A percentile compares a stretch with the other conserved stretches of the same genome.
Conservation (phyloP, 352 stramenopile species). For the Phytophthora ramorum region DNA sequence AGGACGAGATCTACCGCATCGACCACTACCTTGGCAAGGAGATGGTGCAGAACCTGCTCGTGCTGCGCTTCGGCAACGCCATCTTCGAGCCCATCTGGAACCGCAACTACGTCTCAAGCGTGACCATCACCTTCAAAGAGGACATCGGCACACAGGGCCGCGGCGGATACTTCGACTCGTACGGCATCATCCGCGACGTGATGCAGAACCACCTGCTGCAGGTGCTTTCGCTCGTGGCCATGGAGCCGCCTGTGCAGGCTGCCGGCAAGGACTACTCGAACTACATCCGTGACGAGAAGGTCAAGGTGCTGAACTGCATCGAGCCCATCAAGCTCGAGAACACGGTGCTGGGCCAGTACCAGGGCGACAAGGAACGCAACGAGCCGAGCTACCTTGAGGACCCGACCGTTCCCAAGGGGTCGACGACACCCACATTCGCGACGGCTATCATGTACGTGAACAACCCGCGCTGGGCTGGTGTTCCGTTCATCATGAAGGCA, state of each 20-base stretch:
- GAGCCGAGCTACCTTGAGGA: constrained; percentile 96
- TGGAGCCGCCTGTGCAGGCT: constrained; percentile 93
- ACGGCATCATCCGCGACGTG: constrained; percentile 99
- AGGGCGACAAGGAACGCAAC: constrained; percentile 74
- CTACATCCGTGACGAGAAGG: constrained; percentile 98
- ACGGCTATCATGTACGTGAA: constrained; percentile 93
- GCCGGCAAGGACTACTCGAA: constrained; percentile 90
- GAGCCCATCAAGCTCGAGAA: constrained; percentile 93
- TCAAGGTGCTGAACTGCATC: constrained; percentile 97
- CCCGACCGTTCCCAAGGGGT: constrained; percentile 94
- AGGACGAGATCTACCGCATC: constrained; percentile 96
- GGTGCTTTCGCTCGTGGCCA: constrained; percentile 96
- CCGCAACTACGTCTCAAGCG: constrained; percentile 94
- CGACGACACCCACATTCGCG: constrained; percentile 92
- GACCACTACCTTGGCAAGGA: constrained; percentile 98
- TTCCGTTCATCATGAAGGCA: constrained; percentile 99
- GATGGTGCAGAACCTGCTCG: constrained; percentile 98
- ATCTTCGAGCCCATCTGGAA: constrained; percentile 99
- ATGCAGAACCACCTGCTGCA: constrained; percentile 99
- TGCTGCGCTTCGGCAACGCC: constrained; percentile 97
- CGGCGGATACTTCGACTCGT: constrained; percentile 98
- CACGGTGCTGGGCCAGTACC: constrained; percentile 98
- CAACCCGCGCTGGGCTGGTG: constrained; percentile 95
- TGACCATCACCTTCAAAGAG: constrained; percentile 98
- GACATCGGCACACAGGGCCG: constrained; percentile 96